Conservation (phyloP, 2,329 filamentous ascomycete species). For the Emergomyces orientalis region DNA sequence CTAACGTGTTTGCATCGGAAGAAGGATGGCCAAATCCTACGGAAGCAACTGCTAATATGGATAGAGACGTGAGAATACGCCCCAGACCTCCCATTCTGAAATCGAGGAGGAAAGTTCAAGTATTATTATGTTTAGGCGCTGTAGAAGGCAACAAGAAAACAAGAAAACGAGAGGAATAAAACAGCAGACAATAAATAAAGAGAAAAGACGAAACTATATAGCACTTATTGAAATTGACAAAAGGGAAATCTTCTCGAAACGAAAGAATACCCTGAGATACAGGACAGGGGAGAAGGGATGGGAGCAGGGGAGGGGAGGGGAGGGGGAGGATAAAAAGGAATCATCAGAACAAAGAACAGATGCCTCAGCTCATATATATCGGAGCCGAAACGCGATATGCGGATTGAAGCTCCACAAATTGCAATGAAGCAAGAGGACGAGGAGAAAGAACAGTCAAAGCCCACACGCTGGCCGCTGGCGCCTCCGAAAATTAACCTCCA, state of each 20-base stretch:
- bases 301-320: too few relatives aligned
- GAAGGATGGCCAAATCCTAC: neutral
- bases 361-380: neutral
- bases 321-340: neutral
- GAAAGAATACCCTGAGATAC: neutral
- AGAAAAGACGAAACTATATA: neutral
- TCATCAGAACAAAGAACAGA: neutral
- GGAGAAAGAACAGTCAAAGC: too few relatives aligned
- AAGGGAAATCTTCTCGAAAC: neutral
- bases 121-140: neutral
- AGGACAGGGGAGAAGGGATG: neutral
- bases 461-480: too few relatives aligned
- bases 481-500: too few relatives aligned
- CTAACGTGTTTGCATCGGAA: neutral
- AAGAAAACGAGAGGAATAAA: neutral
- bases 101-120: too few relatives aligned
- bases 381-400: too few relatives aligned
- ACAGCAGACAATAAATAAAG: neutral
- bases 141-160: neutral
- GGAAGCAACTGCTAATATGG: neutral
- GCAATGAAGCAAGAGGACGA: too few relatives aligned
- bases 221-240: neutral
- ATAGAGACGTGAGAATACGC: neutral
- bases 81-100: constrained; percentile 1
- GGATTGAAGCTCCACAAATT: too few relatives aligned